phyloP scores from a whole-genome alignment of 305 asterid species.

The Ilex paraguariensis region DNA sequence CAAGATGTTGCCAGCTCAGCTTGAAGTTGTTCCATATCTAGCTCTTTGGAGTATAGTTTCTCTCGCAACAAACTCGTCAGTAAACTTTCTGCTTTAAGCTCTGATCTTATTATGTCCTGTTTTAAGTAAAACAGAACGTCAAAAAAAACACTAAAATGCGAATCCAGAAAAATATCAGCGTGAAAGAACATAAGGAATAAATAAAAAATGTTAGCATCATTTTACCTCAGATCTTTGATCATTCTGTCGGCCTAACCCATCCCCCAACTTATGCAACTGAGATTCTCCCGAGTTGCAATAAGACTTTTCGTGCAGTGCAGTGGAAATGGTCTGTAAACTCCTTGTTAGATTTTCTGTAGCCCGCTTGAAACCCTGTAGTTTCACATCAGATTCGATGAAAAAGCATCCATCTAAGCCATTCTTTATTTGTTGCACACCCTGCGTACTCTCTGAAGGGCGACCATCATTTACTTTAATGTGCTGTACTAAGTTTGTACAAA shows the following conservation, averaged over 20 bases:
- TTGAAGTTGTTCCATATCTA: conserved; percentile 74
- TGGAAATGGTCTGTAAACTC: conserved; percentile 49
- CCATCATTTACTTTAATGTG: conserved; percentile 42
- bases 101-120: conserved; percentile 60
- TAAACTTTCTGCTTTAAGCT: conserved; percentile 75
- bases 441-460: conserved; percentile 27
- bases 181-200: neutral
- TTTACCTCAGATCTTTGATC: conserved; percentile 52
- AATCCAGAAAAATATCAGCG: neutral
- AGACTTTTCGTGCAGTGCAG: conserved; percentile 47
- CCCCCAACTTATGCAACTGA: conserved; percentile 14
- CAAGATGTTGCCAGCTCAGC: conserved; percentile 92
- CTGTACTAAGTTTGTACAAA: conserved; percentile 65
- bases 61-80: conserved; percentile 74
- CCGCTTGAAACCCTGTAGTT: conserved; percentile 82
- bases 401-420: conserved; percentile 50
- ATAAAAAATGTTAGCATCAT: too few relatives aligned
- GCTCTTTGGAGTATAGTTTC: conserved; percentile 79
- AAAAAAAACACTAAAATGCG: conserved; percentile 4
- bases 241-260: conserved; percentile 23
- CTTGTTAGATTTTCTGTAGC: conserved; percentile 60
- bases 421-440: conserved; percentile 3
- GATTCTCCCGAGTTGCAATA: conserved; percentile 10
- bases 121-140: conserved; percentile 14
- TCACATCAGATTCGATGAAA: conserved; percentile 79